phyloP scores from a whole-genome alignment of 164 flowering plant genomes.

The Aristolochia contorta region DNA sequence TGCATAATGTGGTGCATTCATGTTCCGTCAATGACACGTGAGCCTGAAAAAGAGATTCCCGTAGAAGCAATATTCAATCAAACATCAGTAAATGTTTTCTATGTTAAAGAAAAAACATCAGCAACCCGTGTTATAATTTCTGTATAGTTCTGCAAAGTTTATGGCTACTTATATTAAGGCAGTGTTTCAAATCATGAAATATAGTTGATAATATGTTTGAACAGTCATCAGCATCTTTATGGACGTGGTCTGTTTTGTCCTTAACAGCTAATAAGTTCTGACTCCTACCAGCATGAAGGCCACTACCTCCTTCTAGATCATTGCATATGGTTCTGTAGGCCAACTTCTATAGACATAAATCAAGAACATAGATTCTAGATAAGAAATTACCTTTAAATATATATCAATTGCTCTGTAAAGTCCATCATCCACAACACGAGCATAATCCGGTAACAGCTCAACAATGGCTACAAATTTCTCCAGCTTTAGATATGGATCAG shows the following conservation, averaged over 20 bases:
- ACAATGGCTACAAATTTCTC: constrained; percentile 46
- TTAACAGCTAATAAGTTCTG: too few species aligned
- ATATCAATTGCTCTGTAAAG: constrained; percentile 71
- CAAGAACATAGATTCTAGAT: neutral
- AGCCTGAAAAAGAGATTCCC: constrained; percentile 27
- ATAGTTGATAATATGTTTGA: too few species aligned
- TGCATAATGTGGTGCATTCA: constrained; percentile 55
- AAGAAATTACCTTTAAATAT: constrained; percentile 48
- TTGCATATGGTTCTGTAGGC: neutral
- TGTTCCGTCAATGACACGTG: constrained; percentile 48
- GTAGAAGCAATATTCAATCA: neutral
- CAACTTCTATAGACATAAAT: neutral
- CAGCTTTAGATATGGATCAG: constrained; percentile 49
- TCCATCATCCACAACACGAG: constrained; percentile 70
- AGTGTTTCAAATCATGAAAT: too few species aligned
- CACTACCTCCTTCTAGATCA: too few species aligned
- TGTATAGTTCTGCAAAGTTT: too few species aligned
- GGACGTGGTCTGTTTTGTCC: too few species aligned
- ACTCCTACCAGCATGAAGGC: too few species aligned
- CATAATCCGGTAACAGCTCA: constrained; percentile 65
- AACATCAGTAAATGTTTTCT: neutral
- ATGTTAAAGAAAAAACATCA: neutral
- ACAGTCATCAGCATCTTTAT: too few species aligned
- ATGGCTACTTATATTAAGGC: too few species aligned
- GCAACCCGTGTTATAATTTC: too few species aligned